Percentiles rank a stretch among this genome's conserved stretches.
phyloP scores from a whole-genome alignment of 148 eudicot species.

The Chenopodium quinoa region DNA sequence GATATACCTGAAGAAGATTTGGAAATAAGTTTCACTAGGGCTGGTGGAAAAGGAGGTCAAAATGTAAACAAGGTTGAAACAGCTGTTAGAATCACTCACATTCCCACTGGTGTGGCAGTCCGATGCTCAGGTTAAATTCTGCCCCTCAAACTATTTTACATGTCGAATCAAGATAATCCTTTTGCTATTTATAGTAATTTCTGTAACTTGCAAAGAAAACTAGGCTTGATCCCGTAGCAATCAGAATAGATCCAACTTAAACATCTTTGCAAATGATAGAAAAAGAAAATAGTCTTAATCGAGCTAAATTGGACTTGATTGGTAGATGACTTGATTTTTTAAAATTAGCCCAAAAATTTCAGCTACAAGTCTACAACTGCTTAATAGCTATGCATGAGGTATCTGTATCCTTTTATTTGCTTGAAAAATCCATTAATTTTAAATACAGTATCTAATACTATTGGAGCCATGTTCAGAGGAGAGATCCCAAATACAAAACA shows the following conservation, averaged over 20 bases:
- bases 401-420: neutral
- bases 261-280: no score
- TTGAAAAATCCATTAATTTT: neutral
- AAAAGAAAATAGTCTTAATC: neutral
- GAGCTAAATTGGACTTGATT: neutral
- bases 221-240: no score
- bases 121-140: constrained; percentile 72
- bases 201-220: no score
- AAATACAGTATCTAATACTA: neutral
- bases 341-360: neutral
- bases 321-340: neutral
- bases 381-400: neutral
- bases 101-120: constrained; percentile 85
- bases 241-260: no score
- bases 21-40: constrained; percentile 73
- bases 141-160: neutral
- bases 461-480: constrained; percentile 53
- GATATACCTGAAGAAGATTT: constrained; percentile 96
- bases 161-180: neutral
- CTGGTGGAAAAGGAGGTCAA: constrained; percentile 97
- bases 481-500: constrained; percentile 82
- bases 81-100: constrained; percentile 94
- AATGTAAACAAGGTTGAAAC: constrained; percentile 98
- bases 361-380: neutral
- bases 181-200: neutral